A percentile compares a stretch with the other conserved stretches of the same genome.
Evolutionary conservation across 805 yeast species (phyloP).

Genomic region (Hanseniaspora nectarophila): DNA sequence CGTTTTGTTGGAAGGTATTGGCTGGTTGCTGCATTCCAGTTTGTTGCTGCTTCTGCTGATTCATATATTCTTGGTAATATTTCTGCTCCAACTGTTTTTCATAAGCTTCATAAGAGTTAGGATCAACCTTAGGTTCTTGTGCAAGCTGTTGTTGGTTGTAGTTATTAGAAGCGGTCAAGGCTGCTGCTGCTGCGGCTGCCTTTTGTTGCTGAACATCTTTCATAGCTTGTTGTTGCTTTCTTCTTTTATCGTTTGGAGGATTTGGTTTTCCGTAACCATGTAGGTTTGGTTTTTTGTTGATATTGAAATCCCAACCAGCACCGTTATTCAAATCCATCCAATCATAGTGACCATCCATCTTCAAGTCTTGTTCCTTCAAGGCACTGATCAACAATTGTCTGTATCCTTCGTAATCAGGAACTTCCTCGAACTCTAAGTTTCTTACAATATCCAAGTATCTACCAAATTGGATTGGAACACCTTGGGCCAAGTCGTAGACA

Average conservation of each 20-base stretch:
- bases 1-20: conserved; percentile 16
- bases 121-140: conserved; percentile 28
- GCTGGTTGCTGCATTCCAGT: not conserved
- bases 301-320: conserved; percentile 85
- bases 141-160: conserved; percentile 11
- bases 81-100: conserved; percentile 30
- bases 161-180: conserved; percentile 17
- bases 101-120: conserved; percentile 33
- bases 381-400: conserved; percentile 68
- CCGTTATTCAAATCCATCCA: conserved; percentile 97
- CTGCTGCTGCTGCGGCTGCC: conserved; percentile 22
- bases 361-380: conserved; percentile 55
- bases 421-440: conserved; percentile 79
- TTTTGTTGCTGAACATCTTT: conserved; percentile 21
- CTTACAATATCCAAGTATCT: conserved; percentile 83
- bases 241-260: conserved; percentile 50
- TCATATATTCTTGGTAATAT: conserved; percentile 26
- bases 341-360: conserved; percentile 82
- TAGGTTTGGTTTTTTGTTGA: conserved; percentile 81
- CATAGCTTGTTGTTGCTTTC: conserved; percentile 21
- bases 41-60: conserved; percentile 19
- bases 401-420: conserved; percentile 86
- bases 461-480: conserved; percentile 85
- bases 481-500: conserved; percentile 73
- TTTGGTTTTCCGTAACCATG: conserved; percentile 96